Conservation (phyloP, 768 basidiomycete species). For the Hydnomerulius pinastri region DNA sequence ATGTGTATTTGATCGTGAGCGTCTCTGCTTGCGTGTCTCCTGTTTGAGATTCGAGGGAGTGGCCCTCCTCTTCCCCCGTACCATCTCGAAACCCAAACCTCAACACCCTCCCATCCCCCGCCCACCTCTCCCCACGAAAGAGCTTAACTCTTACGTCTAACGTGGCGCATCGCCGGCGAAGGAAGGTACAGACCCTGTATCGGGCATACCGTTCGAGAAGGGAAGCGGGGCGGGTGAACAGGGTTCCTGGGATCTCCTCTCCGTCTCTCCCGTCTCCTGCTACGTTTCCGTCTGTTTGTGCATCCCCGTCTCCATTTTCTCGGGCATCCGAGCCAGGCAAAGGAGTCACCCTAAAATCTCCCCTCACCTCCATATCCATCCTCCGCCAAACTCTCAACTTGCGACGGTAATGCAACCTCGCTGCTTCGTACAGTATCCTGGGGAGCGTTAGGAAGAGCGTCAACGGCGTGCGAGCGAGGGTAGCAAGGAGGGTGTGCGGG, state of each 20-base stretch:
- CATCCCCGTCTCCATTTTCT: constrained; percentile 45
- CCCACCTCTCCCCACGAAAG: too few relatives aligned
- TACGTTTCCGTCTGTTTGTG: background rate
- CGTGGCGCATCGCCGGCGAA: constrained; percentile 37
- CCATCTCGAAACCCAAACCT: background rate
- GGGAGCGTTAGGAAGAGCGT: constrained; percentile 55
- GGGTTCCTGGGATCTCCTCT: constrained; percentile 39
- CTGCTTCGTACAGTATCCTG: constrained; percentile 64
- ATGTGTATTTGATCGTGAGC: constrained; percentile 45
- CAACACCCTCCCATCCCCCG: constrained; percentile 21
- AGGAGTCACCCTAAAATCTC: too few relatives aligned
- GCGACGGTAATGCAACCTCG: constrained; percentile 60
- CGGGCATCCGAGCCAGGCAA: constrained; percentile 57
- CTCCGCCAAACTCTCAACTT: constrained; percentile 56
- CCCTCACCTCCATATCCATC: too few relatives aligned
- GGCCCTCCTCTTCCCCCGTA: background rate
- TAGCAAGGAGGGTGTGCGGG: constrained; percentile 33
- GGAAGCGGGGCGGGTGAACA: constrained; percentile 37
- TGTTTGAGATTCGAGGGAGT: background rate
- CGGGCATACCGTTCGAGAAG: constrained; percentile 37
- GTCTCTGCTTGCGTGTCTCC: background rate
- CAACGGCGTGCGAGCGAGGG: constrained; percentile 49
- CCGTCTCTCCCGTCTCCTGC: too few relatives aligned
- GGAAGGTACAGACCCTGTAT: constrained; percentile 20
- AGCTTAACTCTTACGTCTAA: constrained; percentile 39